Evolutionary conservation across 441 rosid species (phyloP).

Genomic region (Populus trichocarpa): DNA sequence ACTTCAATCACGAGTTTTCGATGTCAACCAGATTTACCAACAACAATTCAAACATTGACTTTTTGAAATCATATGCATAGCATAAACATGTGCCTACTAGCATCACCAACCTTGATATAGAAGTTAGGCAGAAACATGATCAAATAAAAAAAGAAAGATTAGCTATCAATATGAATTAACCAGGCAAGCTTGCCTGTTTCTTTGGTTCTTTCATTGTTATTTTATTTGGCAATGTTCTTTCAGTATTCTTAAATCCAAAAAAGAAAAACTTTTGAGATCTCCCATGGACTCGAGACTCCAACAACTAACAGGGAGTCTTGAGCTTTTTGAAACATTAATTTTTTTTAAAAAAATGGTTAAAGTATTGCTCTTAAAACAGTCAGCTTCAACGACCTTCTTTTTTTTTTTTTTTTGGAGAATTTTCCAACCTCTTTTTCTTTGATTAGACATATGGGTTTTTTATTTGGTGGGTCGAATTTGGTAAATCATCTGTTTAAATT

Average conservation of each 20-base stretch:
- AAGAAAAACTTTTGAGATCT: background rate
- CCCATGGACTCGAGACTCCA: background rate
- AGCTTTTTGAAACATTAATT: background rate
- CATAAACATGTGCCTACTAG: too few species aligned
- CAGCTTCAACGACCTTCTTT: background rate
- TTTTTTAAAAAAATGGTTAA: background rate
- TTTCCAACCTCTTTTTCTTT: background rate
- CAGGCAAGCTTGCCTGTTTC: too few species aligned
- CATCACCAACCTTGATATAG: too few species aligned
- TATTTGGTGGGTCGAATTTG: background rate
- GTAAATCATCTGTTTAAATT: too few species aligned
- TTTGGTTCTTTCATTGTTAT: background rate
- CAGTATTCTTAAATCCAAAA: background rate
- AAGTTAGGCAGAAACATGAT: too few species aligned
- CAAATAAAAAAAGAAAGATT: too few species aligned
- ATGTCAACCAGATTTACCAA: too few species aligned
- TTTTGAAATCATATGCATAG: too few species aligned
- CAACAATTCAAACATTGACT: too few species aligned
- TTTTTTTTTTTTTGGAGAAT: background rate
- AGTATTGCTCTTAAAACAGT: background rate
- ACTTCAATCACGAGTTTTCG: too few species aligned
- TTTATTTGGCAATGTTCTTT: background rate
- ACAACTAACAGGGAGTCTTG: background rate
- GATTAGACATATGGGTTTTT: background rate
- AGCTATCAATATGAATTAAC: too few species aligned